Conservation (phyloP, 2,329 filamentous ascomycete genomes). For the Paraconiothyrium brasiliense region DNA sequence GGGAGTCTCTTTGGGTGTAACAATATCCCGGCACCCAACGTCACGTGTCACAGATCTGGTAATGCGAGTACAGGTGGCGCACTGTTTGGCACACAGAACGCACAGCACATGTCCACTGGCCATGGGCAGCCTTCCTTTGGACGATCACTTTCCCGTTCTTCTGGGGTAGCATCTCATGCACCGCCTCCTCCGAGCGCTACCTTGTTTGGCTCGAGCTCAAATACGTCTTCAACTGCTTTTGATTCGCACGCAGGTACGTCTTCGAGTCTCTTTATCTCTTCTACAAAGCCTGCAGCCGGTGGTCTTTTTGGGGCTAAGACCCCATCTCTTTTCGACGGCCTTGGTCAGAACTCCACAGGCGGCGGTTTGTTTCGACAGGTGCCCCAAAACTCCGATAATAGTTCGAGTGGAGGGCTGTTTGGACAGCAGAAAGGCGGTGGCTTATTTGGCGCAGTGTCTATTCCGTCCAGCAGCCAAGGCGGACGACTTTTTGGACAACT, state of each 20-base stretch:
- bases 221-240: neutral
- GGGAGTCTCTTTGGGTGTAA: neutral
- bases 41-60: neutral
- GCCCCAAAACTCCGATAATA: neutral
- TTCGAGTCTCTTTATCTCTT: neutral
- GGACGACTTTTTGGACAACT: neutral
- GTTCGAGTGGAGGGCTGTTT: neutral
- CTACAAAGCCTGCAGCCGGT: neutral
- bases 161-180: no score
- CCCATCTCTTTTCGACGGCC: no score
- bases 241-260: neutral
- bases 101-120: no score
- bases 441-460: neutral
- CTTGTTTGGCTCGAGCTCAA: neutral
- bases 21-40: neutral
- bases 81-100: neutral
- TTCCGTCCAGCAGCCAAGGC: neutral
- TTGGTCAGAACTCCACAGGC: neutral
- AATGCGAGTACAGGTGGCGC: neutral
- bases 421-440: neutral
- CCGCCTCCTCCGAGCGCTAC: no score
- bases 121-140: no score
- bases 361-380: neutral
- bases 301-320: neutral
- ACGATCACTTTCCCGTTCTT: no score